phyloP scores from a whole-genome alignment of 306 rosid species.

The Hylodesmum podocarpum region DNA sequence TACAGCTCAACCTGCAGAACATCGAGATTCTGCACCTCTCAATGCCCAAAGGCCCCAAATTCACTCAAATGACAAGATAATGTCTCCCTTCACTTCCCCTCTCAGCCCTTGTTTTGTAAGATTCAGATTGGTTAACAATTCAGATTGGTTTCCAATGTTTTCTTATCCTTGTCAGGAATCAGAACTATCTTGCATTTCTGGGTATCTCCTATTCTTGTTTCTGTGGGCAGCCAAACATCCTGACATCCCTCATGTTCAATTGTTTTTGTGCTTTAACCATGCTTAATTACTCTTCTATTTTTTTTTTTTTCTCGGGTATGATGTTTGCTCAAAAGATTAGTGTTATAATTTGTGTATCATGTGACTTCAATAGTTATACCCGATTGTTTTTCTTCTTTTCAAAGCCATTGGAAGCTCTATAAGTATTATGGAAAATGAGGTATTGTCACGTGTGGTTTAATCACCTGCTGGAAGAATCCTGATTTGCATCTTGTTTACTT shows the following conservation, averaged over 20 bases:
- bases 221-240: neutral
- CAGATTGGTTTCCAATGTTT: no score
- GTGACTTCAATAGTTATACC: neutral
- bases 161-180: neutral
- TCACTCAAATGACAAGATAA: no score
- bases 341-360: neutral
- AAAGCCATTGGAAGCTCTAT: neutral
- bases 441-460: neutral
- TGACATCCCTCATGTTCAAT: neutral
- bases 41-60: no score
- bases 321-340: neutral
- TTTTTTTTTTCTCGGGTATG: no score
- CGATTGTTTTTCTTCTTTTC: neutral
- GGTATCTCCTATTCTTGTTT: neutral
- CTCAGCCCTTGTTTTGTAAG: no score
- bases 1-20: no score
- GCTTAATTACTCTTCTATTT: neutral
- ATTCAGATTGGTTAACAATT: no score
- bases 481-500: neutral
- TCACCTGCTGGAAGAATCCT: slow-evolving; percentile 1
- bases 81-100: no score
- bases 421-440: neutral
- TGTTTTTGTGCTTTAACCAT: neutral
- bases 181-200: neutral
- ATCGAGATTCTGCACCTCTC: no score